These are phyloP conservation scores for Prunus armeniaca DNA, from an alignment of 306 rosid species.

Conservation along the genomic window DNA sequence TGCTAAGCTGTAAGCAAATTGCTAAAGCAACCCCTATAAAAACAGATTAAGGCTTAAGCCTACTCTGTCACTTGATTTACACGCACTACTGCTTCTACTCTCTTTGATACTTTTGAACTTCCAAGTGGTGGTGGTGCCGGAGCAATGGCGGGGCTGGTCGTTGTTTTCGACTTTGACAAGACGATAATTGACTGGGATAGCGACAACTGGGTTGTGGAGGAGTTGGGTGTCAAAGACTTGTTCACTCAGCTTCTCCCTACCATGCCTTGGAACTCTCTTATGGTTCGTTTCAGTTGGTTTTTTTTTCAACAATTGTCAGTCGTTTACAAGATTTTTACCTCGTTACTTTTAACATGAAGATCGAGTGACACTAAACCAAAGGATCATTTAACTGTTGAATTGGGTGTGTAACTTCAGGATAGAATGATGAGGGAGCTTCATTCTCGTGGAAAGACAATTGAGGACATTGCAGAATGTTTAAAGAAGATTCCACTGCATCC, in stretches of 20 bases:
- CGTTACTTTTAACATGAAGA: not conserved
- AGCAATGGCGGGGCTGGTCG: constrained; percentile 20
- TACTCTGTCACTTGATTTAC: not conserved
- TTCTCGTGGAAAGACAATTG: constrained; percentile 45
- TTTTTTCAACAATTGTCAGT: too few relatives aligned
- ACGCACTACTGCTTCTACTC: not conserved
- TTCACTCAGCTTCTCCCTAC: constrained; percentile 55
- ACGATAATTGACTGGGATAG: constrained; percentile 66
- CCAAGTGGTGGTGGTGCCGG: not conserved
- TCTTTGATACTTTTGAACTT: not conserved
- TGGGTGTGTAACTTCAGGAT: constrained; percentile 29
- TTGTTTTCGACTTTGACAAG: constrained; percentile 65
- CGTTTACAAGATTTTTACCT: too few relatives aligned
- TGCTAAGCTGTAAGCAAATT: not conserved
- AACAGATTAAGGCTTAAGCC: not conserved
- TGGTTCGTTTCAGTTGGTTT: constrained; percentile 29
- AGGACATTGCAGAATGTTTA: constrained; percentile 42
- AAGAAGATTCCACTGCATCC: constrained; percentile 50
- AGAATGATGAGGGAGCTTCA: constrained; percentile 59
- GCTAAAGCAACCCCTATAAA: not conserved
- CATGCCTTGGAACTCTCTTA: constrained; percentile 57
- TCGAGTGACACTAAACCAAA: not conserved
- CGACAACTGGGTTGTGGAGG: constrained; percentile 68
- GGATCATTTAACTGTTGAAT: too few relatives aligned
- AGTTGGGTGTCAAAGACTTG: constrained; percentile 37